phyloP scores from a whole-genome alignment of 2,329 filamentous ascomycete species.

The Epichloe brachyelytri region DNA sequence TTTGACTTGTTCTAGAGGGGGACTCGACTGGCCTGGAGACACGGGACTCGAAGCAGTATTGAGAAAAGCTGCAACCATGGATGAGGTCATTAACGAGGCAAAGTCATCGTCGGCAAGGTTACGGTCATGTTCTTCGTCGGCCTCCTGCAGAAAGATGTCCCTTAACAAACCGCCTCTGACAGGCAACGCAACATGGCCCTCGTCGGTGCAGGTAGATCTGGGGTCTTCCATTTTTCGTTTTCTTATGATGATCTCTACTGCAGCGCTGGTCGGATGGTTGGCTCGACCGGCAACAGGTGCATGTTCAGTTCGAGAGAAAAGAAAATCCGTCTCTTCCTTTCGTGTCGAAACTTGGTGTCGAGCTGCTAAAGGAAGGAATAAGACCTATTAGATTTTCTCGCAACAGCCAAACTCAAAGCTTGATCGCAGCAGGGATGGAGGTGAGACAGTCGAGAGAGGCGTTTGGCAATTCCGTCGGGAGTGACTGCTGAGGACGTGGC shows the following conservation, averaged over 20 bases:
- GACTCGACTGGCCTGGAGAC: conserved; percentile 39
- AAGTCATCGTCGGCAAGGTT: conserved; percentile 19
- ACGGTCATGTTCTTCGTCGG: background rate
- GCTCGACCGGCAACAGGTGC: conserved; percentile 1
- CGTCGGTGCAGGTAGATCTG: background rate
- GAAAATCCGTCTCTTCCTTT: background rate
- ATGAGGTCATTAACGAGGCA: conserved; percentile 23
- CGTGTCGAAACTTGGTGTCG: background rate
- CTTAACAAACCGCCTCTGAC: conserved; percentile 1
- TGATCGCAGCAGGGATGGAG: background rate
- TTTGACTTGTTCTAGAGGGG: conserved; percentile 34
- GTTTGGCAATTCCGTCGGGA: background rate
- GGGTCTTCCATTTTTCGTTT: conserved; percentile 5
- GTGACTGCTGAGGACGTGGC: background rate
- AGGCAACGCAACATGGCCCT: conserved; percentile 2
- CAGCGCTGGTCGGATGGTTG: background rate
- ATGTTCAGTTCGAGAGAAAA: conserved; percentile 4
- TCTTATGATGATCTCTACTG: background rate
- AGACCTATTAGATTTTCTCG: background rate
- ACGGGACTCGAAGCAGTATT: conserved; percentile 39
- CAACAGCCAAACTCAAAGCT: background rate
- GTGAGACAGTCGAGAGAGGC: background rate
- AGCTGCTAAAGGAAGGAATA: background rate
- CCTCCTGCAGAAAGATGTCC: conserved; percentile 7
- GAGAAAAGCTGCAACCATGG: conserved; percentile 23